Evolutionary conservation across 495 filamentous ascomycete genomes (phyloP), one percentile per base, ranked within the genome.

Genomic region (Bombardia bombarda): DNA sequence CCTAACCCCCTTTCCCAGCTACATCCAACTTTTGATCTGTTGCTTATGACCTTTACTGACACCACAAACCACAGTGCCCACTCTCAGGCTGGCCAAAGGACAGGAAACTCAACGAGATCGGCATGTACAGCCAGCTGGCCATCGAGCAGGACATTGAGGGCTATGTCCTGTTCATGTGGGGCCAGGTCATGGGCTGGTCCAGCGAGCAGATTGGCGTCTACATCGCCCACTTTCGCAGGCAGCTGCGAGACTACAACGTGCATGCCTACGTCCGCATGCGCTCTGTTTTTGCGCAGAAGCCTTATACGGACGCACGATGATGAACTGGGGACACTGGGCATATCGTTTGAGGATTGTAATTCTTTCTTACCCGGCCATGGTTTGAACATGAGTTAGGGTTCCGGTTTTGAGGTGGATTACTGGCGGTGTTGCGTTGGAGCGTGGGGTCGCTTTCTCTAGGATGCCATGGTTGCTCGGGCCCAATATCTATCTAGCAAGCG

Each of bases 61-160:
- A 26, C 5, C 24, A 26, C 24, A 5, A 5, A 26, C 10, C 24
- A 10, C 24, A 42, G 39, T 42, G 22, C 7, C 39, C 39, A 3
- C 26, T 42, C 14, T 17, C 10, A 8, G 39, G 39, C 16, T 77
- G 73, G 73, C 58, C 68, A 6, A 53, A 52, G 20, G 65, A 78
- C 34, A 56, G 50, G 18, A 62, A 64, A 22, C 33, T 72, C 33
- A 72, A 70, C 43, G 64, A 75, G 44, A 56, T 79, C 28, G 73
- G 73, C 2, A 33, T 45, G 32, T 57, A 7, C 18, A 30, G n/a
- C 16, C 39, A 32, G 26, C 5, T 32, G 26, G 26, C 39, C 3
- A 17, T 42, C 9, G 39, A 42, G 9, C 30, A 32, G 8, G 39
- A 42, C 26, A 42, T 42, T 13, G 38, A 40, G 24, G 39, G 39